These are phyloP conservation scores for Xerophyta viscosa DNA, from an alignment of 106 monocot genomes.

Conservation along the genomic window DNA sequence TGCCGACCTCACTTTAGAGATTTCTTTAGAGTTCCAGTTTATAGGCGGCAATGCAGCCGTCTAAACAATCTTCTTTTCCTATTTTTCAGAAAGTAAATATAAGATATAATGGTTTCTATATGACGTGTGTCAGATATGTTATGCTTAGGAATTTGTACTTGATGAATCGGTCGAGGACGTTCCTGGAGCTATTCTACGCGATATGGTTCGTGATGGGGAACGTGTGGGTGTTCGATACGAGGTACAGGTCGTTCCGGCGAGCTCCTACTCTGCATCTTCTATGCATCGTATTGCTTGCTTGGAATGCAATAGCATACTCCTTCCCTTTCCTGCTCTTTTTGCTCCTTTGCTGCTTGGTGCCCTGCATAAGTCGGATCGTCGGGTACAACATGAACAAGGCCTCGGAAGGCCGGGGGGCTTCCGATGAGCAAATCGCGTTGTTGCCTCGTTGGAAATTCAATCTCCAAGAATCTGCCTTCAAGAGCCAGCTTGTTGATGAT, in stretches of 20 bases:
- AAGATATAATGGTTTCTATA: not conserved
- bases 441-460: slow-evolving; percentile 62
- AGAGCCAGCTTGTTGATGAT: slow-evolving; percentile 5
- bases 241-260: slow-evolving; percentile 25
- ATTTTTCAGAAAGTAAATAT: too few relatives aligned
- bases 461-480: slow-evolving; percentile 16
- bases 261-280: slow-evolving; percentile 59
- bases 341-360: slow-evolving; percentile 80
- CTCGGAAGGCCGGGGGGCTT: slow-evolving; percentile 45
- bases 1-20: too few relatives aligned
- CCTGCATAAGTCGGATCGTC: slow-evolving; percentile 31
- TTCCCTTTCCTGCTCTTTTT: slow-evolving; percentile 86
- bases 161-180: slow-evolving; percentile 51
- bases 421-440: slow-evolving; percentile 56
- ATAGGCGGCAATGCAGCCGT: too few relatives aligned
- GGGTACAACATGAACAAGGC: slow-evolving; percentile 84
- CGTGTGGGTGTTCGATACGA: slow-evolving; percentile 75
- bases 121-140: too few relatives aligned
- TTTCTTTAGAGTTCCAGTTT: too few relatives aligned
- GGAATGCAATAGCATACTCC: slow-evolving; percentile 75
- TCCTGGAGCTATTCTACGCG: slow-evolving; percentile 74
- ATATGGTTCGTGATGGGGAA: slow-evolving; percentile 98
- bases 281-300: slow-evolving; percentile 54
- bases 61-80: too few relatives aligned
- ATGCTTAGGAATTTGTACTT: slow-evolving; percentile 24